Conservation (phyloP, 2,329 filamentous ascomycete genomes). For the Ceratocystis ficicola region DNA sequence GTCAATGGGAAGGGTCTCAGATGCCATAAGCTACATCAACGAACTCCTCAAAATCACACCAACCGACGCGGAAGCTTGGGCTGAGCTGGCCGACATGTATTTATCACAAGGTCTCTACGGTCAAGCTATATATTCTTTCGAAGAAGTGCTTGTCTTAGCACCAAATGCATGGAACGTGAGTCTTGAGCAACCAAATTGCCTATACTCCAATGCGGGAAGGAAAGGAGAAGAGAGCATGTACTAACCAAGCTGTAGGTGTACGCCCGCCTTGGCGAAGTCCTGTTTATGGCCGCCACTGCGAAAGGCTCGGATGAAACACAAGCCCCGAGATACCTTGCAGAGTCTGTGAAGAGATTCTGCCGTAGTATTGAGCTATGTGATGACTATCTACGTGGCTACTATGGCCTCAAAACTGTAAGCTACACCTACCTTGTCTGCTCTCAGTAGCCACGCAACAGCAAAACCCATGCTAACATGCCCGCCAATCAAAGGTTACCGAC, state of each 20-base stretch:
- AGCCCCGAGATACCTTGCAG: conserved; percentile 43
- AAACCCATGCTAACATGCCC: conserved; percentile 23
- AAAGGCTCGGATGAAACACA: conserved; percentile 26
- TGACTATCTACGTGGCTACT: conserved; percentile 82
- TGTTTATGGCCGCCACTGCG: conserved; percentile 54
- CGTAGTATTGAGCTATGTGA: conserved; percentile 89
- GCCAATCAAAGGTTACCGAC: conserved; percentile 35
- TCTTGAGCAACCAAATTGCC: conserved; percentile 18
- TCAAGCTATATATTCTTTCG: conserved; percentile 77
- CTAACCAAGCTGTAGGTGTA: conserved; percentile 50
- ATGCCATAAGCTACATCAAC: conserved; percentile 63
- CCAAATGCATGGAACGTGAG: conserved; percentile 94
- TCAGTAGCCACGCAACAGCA: not conserved
- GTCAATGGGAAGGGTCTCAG: conserved; percentile 54
- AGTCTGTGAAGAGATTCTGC: conserved; percentile 73
- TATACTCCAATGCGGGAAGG: not conserved
- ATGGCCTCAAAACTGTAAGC: conserved; percentile 70
- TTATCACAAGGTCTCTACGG: conserved; percentile 62
- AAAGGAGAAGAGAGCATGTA: not conserved
- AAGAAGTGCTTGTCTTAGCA: conserved; percentile 75
- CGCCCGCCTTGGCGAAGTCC: conserved; percentile 71
- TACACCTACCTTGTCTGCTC: not conserved
- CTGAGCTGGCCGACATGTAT: conserved; percentile 82
- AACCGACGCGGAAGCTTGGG: conserved; percentile 87
- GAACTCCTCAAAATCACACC: conserved; percentile 70